Base-by-base conservation (phyloP, 2,329 filamentous ascomycete species). In the Calonectria naviculata region DNA sequence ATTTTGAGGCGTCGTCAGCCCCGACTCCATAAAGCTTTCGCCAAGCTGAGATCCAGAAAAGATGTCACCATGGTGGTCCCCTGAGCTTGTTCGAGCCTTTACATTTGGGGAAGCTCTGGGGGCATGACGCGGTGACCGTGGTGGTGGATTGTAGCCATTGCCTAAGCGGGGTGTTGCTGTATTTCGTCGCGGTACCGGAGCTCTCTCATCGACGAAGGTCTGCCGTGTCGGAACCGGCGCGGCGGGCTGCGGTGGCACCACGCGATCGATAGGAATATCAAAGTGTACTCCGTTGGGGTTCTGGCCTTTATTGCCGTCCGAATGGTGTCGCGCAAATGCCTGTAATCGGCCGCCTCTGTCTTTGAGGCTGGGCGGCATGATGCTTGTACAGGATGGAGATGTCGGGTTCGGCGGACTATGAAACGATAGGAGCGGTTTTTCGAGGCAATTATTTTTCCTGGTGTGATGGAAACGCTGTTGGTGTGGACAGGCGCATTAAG, bases 31-130 rank as follows among this genome's bases (percentile, higher is more conserved):
- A 46, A 84, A 84, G 54, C 79, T 79, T 12, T 84, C 83, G 15
- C 81, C 82, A 6, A 84, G 79, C 68, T 84, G 82, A 5, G 83
- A 84, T 6, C 83, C 83, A 31, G 78, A 80, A 46, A 84, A 84
- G n/a, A 84, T 68, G 12, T 78, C 79, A 19, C 67, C 68, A 24
- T 73, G 73, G 44, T 70, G 69, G 70, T 75, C 70, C 62, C 73
- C 65, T 29, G 74, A 68, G 42, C 60, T 67, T 15, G 42, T 58
- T 54, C 67, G 74, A 36, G 70, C 63, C 42, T 72, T 74, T 17
- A 68, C 73, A 21, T 74, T 74, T 21, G 77, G 75, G 10, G 79
- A 74, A 21, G 74, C 74, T 29, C 74, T 60, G 9, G 68, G 52
- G 1, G 71, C 70, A 24, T 65, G 71, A 24, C 72, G 71, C 24